Evolutionary conservation across 2,329 filamentous ascomycete species (phyloP).

Genomic region (Harringtonia aguacate): DNA sequence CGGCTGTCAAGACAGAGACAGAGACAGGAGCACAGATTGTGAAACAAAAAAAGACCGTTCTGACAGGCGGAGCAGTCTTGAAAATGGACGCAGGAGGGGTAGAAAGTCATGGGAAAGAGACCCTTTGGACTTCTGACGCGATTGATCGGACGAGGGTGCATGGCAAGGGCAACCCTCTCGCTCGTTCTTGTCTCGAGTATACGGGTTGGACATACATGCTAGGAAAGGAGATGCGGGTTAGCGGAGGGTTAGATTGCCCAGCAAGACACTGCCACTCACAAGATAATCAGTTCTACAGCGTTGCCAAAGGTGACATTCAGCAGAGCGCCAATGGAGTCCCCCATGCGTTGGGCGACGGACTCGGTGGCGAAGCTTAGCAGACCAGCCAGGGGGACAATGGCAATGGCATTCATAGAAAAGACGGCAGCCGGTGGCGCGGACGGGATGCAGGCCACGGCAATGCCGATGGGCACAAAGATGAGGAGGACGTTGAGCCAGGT

Average conservation of each 20-base stretch:
- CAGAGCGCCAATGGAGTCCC: constrained; percentile 76
- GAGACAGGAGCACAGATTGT: no score
- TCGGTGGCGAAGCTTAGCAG: constrained; percentile 65
- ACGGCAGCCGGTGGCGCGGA: constrained; percentile 48
- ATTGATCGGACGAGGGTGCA: constrained; percentile 46
- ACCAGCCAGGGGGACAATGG: constrained; percentile 64
- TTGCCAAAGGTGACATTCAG: constrained; percentile 84
- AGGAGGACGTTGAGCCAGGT: constrained; percentile 72
- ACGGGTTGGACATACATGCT: constrained; percentile 43
- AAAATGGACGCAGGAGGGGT: not conserved
- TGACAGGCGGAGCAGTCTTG: not conserved
- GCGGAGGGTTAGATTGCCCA: not conserved
- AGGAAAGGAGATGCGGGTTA: not conserved
- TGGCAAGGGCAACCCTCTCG: constrained; percentile 38
- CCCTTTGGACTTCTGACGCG: constrained; percentile 27
- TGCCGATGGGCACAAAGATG: constrained; percentile 69
- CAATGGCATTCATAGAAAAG: constrained; percentile 65
- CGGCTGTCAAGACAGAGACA: no score
- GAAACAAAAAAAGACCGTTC: not conserved
- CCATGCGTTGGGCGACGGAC: constrained; percentile 60
- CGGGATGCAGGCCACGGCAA: constrained; percentile 46
- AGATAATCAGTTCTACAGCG: constrained; percentile 69
- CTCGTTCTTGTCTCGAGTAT: constrained; percentile 33
- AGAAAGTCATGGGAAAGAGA: constrained; percentile 2
- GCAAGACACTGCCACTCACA: constrained; percentile 28